Conservation (phyloP, 2,329 filamentous ascomycete genomes). For the Fusarium sterilihyphosum region DNA sequence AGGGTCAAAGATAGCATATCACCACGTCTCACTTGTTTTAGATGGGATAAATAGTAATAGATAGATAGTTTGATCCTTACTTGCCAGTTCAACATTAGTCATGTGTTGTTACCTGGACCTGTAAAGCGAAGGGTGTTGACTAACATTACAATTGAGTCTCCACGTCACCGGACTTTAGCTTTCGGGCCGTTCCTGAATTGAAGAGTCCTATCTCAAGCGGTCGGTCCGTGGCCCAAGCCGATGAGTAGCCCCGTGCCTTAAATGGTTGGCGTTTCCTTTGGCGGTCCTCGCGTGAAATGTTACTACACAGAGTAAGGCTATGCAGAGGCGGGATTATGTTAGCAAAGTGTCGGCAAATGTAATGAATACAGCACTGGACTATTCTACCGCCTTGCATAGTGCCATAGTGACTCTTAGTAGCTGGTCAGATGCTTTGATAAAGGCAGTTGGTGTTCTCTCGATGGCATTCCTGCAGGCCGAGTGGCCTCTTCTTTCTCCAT, state of each 20-base stretch:
- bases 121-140: fast-evolving
- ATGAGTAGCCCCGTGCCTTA: no score
- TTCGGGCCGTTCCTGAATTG: fast-evolving
- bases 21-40: fast-evolving
- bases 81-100: fast-evolving
- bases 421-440: fast-evolving
- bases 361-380: fast-evolving
- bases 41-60: fast-evolving
- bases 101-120: not conserved
- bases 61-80: fast-evolving
- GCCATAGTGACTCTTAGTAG: fast-evolving
- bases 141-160: no score
- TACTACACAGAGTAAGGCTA: no score
- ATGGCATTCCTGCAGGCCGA: not conserved
- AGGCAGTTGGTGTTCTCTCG: fast-evolving
- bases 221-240: not conserved
- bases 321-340: fast-evolving
- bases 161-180: not conserved
- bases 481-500: not conserved
- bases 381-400: fast-evolving
- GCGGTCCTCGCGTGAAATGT: fast-evolving
- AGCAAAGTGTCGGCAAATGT: fast-evolving
- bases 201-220: fast-evolving
- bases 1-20: not conserved
- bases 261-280: not conserved